Conservation (phyloP, 2,329 filamentous ascomycete genomes). For the Ophioceras dolichostomum region DNA sequence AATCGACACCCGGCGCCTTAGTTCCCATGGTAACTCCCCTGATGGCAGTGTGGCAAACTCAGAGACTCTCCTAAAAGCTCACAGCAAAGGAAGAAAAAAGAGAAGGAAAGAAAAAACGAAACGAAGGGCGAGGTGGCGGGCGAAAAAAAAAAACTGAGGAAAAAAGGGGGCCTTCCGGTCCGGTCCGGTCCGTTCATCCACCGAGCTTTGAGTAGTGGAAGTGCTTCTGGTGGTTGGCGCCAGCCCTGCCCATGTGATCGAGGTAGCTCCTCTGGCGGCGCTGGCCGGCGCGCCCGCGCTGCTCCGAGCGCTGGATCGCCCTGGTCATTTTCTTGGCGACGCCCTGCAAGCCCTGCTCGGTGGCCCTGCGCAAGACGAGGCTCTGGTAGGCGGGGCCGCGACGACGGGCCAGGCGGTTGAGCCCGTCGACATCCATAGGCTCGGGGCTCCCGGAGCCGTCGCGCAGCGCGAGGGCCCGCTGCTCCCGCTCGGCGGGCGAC, state of each 20-base stretch:
- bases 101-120: too few species aligned
- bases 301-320: constrained; percentile 53
- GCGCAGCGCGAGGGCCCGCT: too few species aligned
- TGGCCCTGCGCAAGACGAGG: constrained; percentile 55
- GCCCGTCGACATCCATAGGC: constrained; percentile 30
- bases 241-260: constrained; percentile 60
- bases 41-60: too few species aligned
- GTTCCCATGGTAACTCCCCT: too few species aligned
- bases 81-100: too few species aligned
- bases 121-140: too few species aligned
- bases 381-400: constrained; percentile 33
- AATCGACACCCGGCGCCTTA: too few species aligned
- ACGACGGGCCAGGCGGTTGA: constrained; percentile 24
- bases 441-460: constrained; percentile 14
- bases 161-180: too few species aligned
- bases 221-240: constrained; percentile 59
- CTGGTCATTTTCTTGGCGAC: constrained; percentile 65
- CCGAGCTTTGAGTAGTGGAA: constrained; percentile 31
- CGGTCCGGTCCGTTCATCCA: neutral
- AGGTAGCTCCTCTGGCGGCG: constrained; percentile 49
- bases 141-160: too few species aligned
- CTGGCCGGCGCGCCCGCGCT: constrained; percentile 54
- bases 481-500: constrained; percentile 29
- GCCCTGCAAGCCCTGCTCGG: constrained; percentile 64
- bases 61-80: too few species aligned